These are phyloP conservation scores for Solanum gracilifrons DNA, from an alignment of 257 asterid species.

Conservation along the genomic window DNA sequence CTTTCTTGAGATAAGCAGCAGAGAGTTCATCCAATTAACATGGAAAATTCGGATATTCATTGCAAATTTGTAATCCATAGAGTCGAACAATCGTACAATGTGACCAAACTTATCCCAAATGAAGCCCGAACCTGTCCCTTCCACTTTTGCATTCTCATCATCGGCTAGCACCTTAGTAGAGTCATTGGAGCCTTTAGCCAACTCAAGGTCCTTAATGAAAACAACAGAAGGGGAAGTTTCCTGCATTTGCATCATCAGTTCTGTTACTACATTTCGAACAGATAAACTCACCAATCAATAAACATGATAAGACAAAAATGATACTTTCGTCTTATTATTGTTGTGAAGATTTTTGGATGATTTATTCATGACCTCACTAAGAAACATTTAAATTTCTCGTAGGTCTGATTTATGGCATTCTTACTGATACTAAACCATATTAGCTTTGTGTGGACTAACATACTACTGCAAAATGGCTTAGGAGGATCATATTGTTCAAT, in stretches of 20 bases:
- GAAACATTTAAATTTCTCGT: neutral
- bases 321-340: neutral
- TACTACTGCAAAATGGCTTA: neutral
- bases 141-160: conserved; percentile 51
- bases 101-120: conserved; percentile 91
- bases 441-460: neutral
- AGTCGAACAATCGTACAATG: conserved; percentile 42
- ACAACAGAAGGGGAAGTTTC: conserved; percentile 69
- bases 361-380: neutral
- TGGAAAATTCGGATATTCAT: neutral
- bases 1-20: neutral
- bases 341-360: neutral
- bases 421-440: neutral
- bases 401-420: neutral
- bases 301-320: neutral
- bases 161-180: conserved; percentile 19
- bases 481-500: neutral
- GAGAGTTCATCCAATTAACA: neutral
- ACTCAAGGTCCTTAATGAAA: conserved; percentile 54
- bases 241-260: conserved; percentile 21
- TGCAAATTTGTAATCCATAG: neutral
- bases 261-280: neutral
- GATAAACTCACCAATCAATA: neutral
- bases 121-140: conserved; percentile 95
- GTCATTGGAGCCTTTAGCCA: conserved; percentile 31